A percentile compares a stretch with the other conserved stretches of the same genome.
Evolutionary conservation across 108 stramenopile species (phyloP).

Genomic region (Parietichytrium sp.): DNA sequence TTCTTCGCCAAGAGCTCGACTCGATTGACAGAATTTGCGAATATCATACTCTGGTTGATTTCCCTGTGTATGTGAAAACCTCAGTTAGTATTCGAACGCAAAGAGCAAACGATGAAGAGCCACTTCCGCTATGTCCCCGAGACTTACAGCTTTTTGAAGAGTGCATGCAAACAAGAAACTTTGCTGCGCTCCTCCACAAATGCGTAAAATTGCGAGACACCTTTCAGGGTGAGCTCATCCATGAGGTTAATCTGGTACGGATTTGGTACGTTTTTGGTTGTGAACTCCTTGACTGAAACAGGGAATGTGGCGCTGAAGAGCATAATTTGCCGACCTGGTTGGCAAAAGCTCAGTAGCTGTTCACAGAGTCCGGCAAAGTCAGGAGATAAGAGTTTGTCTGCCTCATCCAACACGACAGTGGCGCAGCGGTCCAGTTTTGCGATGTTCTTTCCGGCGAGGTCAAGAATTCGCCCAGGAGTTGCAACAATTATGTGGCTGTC

Average conservation of each 20-base stretch:
- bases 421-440: constrained; percentile 86
- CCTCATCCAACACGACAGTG: constrained; percentile 97
- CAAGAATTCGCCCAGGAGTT: constrained; percentile 95
- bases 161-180: constrained; percentile 96
- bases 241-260: constrained; percentile 93
- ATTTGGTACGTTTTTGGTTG: constrained; percentile 83
- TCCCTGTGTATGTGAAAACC: no score
- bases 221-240: constrained; percentile 98
- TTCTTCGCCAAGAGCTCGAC: constrained; percentile 96
- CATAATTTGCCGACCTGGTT: constrained; percentile 85
- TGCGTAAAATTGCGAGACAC: constrained; percentile 97
- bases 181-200: constrained; percentile 98
- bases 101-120: not conserved
- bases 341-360: constrained; percentile 80
- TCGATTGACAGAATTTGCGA: constrained; percentile 97
- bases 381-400: constrained; percentile 92
- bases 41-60: constrained; percentile 98
- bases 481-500: constrained; percentile 80
- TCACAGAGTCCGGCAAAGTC: constrained; percentile 95
- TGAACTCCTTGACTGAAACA: constrained; percentile 91
- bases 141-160: constrained; percentile 91
- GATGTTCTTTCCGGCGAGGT: constrained; percentile 90
- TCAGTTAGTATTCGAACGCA: constrained; percentile 27
- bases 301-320: constrained; percentile 98
- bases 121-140: no score